Percentiles rank a stretch among this genome's conserved stretches.
Conservation (phyloP, 2,329 filamentous ascomycete genomes). For the Aspergillus spinulosporus region DNA sequence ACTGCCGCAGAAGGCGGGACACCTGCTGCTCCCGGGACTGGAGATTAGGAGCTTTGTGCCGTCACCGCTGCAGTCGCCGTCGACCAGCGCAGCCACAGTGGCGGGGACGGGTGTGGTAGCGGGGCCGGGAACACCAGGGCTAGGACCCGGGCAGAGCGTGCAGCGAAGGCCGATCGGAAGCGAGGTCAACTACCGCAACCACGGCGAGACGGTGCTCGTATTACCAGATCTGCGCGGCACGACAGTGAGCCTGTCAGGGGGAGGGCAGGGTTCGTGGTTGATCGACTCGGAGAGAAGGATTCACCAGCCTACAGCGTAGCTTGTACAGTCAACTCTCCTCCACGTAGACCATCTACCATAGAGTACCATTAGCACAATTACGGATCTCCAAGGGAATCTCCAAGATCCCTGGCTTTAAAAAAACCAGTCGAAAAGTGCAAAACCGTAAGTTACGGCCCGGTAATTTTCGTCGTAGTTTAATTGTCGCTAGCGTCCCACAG, state of each 20-base stretch:
- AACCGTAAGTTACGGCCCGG: conserved; percentile 7
- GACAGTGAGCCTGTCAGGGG: conserved; percentile 68
- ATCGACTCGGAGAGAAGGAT: conserved; percentile 59
- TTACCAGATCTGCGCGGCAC: conserved; percentile 69
- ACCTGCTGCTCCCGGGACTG: conserved; percentile 72
- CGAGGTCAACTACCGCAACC: conserved; percentile 78
- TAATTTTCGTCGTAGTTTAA: conserved; percentile 7
- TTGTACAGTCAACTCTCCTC: neutral
- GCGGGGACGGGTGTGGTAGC: conserved; percentile 17
- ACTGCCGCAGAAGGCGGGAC: conserved; percentile 76
- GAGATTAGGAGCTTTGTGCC: conserved; percentile 69
- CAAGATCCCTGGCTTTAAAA: no score
- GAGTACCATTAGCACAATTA: neutral
- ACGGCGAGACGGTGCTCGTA: conserved; percentile 75
- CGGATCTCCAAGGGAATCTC: no score
- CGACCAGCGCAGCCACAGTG: conserved; percentile 19
- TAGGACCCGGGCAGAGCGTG: neutral
- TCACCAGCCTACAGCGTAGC: neutral
- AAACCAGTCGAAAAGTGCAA: no score
- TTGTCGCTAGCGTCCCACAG: conserved; percentile 2
- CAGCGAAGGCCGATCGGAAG: conserved; percentile 53
- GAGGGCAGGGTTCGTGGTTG: conserved; percentile 60
- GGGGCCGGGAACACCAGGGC: no score
- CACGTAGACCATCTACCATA: neutral
- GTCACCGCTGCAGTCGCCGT: conserved; percentile 28